Percentiles rank a stretch among this genome's conserved stretches.
These are phyloP conservation scores for Debaryomyces robertsiae DNA, from an alignment of 1,139 yeast genomes.

Conservation along the genomic window DNA sequence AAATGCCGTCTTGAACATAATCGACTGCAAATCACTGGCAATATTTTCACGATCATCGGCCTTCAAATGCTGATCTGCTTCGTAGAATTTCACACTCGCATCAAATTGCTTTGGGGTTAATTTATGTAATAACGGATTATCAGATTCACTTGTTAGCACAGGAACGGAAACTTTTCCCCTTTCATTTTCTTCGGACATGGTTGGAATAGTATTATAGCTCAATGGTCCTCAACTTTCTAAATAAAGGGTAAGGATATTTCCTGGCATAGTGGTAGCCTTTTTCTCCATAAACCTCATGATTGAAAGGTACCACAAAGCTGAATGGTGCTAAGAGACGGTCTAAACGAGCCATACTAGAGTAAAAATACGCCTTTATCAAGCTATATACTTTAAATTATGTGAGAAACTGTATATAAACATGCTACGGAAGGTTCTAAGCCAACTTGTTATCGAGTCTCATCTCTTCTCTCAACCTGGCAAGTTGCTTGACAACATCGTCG, in stretches of 20 bases:
- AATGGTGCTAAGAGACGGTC: too few species aligned
- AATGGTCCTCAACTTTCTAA: too few species aligned
- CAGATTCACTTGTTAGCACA: conserved; percentile 13
- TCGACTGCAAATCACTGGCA: conserved; percentile 32
- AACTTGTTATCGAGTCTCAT: conserved; percentile 71
- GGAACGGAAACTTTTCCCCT: conserved; percentile 7
- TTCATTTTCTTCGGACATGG: conserved; percentile 7
- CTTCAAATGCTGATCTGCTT: conserved; percentile 41
- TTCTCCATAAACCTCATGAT: too few species aligned
- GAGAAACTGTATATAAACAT: conserved; percentile 2
- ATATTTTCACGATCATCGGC: conserved; percentile 34
- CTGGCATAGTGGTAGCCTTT: too few species aligned
- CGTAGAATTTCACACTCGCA: conserved; percentile 43
- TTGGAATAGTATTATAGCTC: neutral
- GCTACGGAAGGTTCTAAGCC: conserved; percentile 21
- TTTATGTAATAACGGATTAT: conserved; percentile 32
- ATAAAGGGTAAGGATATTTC: too few species aligned
- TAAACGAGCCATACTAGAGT: neutral
- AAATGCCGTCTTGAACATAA: conserved; percentile 29
- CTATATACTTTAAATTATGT: conserved; percentile 3
- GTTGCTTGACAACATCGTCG: conserved; percentile 68
- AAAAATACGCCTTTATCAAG: neutral
- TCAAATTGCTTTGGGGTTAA: conserved; percentile 40
- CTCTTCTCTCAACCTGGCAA: conserved; percentile 62
- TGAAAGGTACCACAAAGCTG: too few species aligned